These are phyloP conservation scores for Xylariales sp. DNA, from an alignment of 2,329 filamentous ascomycete species.

Conservation along the genomic window DNA sequence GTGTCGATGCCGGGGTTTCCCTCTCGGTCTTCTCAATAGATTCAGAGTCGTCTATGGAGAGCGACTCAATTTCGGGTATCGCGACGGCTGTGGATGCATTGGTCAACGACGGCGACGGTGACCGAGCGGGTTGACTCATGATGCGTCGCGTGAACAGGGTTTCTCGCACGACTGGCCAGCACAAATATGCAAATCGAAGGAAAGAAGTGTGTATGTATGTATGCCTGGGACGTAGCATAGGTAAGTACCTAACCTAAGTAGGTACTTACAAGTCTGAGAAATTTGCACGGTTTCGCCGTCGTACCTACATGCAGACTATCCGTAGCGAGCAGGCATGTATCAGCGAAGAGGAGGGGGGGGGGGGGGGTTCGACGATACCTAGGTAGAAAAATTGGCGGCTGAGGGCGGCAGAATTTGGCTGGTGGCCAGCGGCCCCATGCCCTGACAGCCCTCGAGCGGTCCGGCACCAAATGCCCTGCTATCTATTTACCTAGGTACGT, in stretches of 20 bases:
- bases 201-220: not conserved
- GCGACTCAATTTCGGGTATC: constrained; percentile 35
- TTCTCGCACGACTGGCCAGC: constrained; percentile 17
- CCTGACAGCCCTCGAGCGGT: not conserved
- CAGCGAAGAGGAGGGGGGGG: not conserved
- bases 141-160: constrained; percentile 24
- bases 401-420: constrained; percentile 37
- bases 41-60: constrained; percentile 31
- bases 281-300: too few species aligned
- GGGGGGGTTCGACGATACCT: not conserved
- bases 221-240: too few species aligned
- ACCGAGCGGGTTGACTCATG: constrained; percentile 38
- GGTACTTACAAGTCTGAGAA: too few species aligned
- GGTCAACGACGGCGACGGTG: constrained; percentile 14
- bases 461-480: constrained; percentile 6
- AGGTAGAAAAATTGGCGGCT: constrained; percentile 38
- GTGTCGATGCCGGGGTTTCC: constrained; percentile 34
- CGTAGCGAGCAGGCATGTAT: too few species aligned
- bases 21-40: constrained; percentile 3
- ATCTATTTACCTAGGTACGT: not conserved
- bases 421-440: not conserved
- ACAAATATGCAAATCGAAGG: constrained; percentile 16
- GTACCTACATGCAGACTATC: too few species aligned
- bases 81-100: constrained; percentile 30
- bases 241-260: too few species aligned